These are phyloP conservation scores for Ganoderma lucidum DNA, from an alignment of 1,284 basidiomycete genomes.

Conservation along the genomic window DNA sequence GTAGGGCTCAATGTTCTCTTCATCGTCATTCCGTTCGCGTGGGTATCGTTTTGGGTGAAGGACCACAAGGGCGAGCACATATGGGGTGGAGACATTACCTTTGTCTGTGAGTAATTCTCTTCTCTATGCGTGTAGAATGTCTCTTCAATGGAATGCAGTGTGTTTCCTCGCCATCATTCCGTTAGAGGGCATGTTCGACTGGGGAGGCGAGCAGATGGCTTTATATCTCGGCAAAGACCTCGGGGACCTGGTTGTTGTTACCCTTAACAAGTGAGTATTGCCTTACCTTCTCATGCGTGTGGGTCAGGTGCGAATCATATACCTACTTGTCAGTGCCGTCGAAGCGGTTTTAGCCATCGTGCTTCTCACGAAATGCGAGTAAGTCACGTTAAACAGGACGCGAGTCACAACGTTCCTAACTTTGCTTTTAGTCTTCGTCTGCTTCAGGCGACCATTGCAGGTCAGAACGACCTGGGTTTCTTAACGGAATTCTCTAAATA, in stretches of 20 bases:
- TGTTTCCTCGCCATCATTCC: slow-evolving; percentile 63
- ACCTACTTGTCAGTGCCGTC: slow-evolving; percentile 41
- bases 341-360: slow-evolving; percentile 76
- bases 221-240: slow-evolving; percentile 63
- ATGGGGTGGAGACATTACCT: slow-evolving; percentile 40
- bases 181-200: slow-evolving; percentile 64
- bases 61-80: not conserved
- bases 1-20: slow-evolving; percentile 37
- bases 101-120: slow-evolving; percentile 46
- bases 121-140: not conserved
- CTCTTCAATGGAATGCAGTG: slow-evolving; percentile 44
- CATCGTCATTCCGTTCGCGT: slow-evolving; percentile 68
- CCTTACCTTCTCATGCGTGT: slow-evolving; percentile 26
- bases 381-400: slow-evolving; percentile 38
- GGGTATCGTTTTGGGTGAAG: slow-evolving; percentile 60
- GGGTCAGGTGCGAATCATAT: slow-evolving; percentile 46
- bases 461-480: slow-evolving; percentile 36
- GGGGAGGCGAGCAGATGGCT: slow-evolving; percentile 67
- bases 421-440: slow-evolving; percentile 51
- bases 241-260: slow-evolving; percentile 64
- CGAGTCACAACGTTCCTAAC: not conserved
- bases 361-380: slow-evolving; percentile 71
- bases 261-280: slow-evolving; percentile 64
- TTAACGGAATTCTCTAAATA: no score
- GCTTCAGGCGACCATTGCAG: slow-evolving; percentile 66